phyloP scores from a whole-genome alignment of 345 rosid genomes.

The Hirschfeldia incana region DNA sequence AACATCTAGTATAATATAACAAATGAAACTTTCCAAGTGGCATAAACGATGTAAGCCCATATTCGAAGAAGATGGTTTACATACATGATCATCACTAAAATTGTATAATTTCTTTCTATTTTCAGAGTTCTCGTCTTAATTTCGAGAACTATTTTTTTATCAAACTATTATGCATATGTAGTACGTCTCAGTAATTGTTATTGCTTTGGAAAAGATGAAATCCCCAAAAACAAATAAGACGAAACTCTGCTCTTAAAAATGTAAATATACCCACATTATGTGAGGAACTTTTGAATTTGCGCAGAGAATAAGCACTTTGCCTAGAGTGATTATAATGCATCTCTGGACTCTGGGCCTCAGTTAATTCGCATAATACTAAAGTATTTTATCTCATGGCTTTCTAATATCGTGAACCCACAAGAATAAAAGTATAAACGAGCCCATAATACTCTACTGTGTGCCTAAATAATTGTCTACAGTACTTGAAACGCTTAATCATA shows the following conservation, averaged over 20 bases:
- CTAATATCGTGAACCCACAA: neutral
- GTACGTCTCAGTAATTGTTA: neutral
- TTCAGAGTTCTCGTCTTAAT: neutral
- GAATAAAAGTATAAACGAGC: neutral
- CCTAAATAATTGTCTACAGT: neutral
- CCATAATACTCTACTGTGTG: neutral
- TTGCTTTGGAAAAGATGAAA: neutral
- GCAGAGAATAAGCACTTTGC: neutral
- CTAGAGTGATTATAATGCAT: neutral
- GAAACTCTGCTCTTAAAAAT: neutral
- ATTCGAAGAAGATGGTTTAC: neutral
- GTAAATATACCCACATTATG: neutral
- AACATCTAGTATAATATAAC: neutral
- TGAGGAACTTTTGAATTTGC: neutral
- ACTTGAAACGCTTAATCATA: neutral
- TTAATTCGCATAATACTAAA: neutral
- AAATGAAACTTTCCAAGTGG: slow-evolving; percentile 11
- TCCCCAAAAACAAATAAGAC: neutral
- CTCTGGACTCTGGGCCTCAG: neutral
- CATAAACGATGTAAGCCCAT: neutral
- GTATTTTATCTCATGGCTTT: neutral
- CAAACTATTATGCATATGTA: neutral
- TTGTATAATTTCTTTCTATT: neutral
- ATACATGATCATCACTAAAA: neutral
- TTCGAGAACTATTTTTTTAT: neutral